Evolutionary conservation across 148 eudicot species (phyloP), one percentile per base, ranked within the genome.

Genomic region (Silene uniflora): DNA sequence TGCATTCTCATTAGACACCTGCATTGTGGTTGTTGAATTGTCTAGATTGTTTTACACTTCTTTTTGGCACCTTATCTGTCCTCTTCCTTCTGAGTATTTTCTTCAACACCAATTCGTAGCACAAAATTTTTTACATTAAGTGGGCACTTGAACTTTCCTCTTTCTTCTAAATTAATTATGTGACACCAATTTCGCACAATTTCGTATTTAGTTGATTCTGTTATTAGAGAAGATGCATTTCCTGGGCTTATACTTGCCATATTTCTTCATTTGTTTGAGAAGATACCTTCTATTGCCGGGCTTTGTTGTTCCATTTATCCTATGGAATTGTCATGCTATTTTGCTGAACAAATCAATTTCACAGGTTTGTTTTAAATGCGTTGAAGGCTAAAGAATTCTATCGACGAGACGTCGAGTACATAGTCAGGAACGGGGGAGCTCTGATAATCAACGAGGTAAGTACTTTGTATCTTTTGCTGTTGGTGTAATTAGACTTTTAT

Each of bases 311-410:
- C 42, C 29, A 21, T 24, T 39, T 77, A 32, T 67, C 55, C 32
- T 73, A 69, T 60, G 46, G 10, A 47, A 25, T 32, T 66, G 25
- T 44, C 55, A 19, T n/a, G 4, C 47, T 24, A 3, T 23, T 24
- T 55, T 29, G 83, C 14, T 49, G 75, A 70, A 19, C 25, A 42
- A 62, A 24, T 69, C 4, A 32, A 46, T 62, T 81, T 59, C 81
- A 81, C 89, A 95, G 99, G 81, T 96, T 96, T 87, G 98, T 92
- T 63, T 62, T 89, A 77, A 96, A 88, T 86, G 97, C 97, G 82
- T 82, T 96, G 84, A 96, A 91, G 86, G 98, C 99, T 56, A 96
- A 96, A 79, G 99, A 96, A 84, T 96, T 96, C 81, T 96, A 90
- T 74, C 83, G 91, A 74, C 83, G 88, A 71, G 99, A 96, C 75